Evolutionary conservation across 257 asterid genomes (phyloP), one percentile per base, ranked within the genome.

Genomic region (Solanum habrochaites): DNA sequence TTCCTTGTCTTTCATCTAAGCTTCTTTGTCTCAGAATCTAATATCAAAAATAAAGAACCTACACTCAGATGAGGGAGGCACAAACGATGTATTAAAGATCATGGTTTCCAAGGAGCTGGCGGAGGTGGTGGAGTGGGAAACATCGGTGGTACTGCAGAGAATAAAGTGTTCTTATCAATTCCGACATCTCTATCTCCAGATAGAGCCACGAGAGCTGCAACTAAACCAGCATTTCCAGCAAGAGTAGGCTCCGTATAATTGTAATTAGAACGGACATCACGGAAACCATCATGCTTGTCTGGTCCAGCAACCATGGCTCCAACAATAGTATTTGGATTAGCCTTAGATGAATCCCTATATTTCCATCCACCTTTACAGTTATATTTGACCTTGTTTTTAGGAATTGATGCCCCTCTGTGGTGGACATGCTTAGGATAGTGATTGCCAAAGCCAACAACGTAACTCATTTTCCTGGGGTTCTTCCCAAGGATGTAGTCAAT

Each of bases 291-390:
- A 11, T 90, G 93, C 90, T 92, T 93, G 91, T 97, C 99, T 0
- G 99, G 99, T 32, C 99, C 99, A 32, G 99, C 99, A 86, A 95
- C 99, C 98, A 97, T 94, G 45, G 99, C 99, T 72, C 99, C 99
- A 5, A 93, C 93, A 21, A 97, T 31, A 10, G 87, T 88, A 47
- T 97, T 93, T 11, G 99, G 98, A 67, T 97, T 94, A 43, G 98
- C 94, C 89, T 94, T 95, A 16, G 77, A 15, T 8, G 97, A 73
- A 87, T 97, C 98, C 89, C 98, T 94, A 95, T 93, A 97, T 89
- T 94, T 94, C 98, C 96, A 95, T 84, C 99, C 99, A 83, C 98
- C 99, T 90, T 92, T 94, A 88, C 99, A 97, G 90, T 87, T 94
- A 43, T 94, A 93, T 89, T 91, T 93, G 45, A 91, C 92, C 90